These are phyloP conservation scores for Epithele typhae DNA, from an alignment of 768 basidiomycete species.

Conservation along the genomic window DNA sequence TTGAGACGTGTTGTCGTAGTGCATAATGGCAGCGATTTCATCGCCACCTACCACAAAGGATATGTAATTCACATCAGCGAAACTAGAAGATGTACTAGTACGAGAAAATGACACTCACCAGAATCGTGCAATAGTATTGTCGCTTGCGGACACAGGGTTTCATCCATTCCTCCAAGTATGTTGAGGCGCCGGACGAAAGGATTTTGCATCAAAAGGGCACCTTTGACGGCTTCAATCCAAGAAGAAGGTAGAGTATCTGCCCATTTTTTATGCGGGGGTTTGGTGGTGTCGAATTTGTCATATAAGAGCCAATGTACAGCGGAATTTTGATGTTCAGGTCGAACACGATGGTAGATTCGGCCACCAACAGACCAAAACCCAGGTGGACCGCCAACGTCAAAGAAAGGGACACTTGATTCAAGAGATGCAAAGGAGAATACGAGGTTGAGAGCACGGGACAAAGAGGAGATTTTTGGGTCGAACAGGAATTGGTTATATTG, in stretches of 20 bases:
- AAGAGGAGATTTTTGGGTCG: constrained; percentile 22
- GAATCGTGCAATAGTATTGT: constrained; percentile 20
- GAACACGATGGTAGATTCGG: constrained; percentile 29
- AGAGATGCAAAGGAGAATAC: constrained; percentile 30
- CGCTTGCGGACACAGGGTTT: constrained; percentile 13
- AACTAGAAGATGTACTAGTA: no score
- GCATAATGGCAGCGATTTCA: constrained; percentile 28
- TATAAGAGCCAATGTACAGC: constrained; percentile 31
- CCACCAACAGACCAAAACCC: constrained; percentile 28
- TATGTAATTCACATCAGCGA: no score
- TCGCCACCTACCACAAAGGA: no score
- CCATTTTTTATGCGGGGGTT: neutral
- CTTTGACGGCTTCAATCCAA: constrained; percentile 12
- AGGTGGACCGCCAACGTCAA: constrained; percentile 10
- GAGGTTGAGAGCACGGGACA: constrained; percentile 27
- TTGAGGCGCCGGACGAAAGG: constrained; percentile 12
- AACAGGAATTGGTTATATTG: constrained; percentile 19
- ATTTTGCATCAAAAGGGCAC: constrained; percentile 7
- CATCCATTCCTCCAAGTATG: constrained; percentile 3
- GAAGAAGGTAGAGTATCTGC: neutral
- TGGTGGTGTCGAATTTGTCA: constrained; percentile 24
- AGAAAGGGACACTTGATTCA: constrained; percentile 25
- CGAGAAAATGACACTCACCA: no score
- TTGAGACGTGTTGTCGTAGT: constrained; percentile 15
- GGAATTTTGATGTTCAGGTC: constrained; percentile 23